Conservation (phyloP, 129 eudicot genomes). For the Chrysanthemum lavandulifolium region DNA sequence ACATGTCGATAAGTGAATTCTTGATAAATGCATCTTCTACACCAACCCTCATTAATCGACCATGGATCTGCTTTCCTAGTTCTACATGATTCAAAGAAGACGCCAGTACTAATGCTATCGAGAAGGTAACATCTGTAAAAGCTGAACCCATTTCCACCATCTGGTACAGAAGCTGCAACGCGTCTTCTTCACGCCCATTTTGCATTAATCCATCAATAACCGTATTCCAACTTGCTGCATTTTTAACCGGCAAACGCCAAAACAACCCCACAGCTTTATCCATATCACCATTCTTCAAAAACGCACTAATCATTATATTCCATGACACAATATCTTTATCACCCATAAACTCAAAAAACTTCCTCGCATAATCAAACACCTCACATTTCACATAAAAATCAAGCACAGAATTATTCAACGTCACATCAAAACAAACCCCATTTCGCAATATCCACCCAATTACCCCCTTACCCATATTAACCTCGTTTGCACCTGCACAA, state of each 20-base stretch:
- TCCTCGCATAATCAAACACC: conserved; percentile 36
- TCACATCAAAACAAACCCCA: conserved; percentile 48
- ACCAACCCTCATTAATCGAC: conserved; percentile 41
- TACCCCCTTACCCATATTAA: conserved; percentile 43
- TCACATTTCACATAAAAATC: conserved; percentile 67
- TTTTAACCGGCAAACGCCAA: conserved; percentile 47
- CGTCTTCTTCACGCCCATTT: conserved; percentile 42
- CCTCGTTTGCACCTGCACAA: conserved; percentile 49
- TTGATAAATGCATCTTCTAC: conserved; percentile 44
- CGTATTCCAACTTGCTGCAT: conserved; percentile 81
- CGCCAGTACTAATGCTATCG: conserved; percentile 56
- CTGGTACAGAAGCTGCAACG: conserved; percentile 55
- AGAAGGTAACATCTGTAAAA: conserved; percentile 50
- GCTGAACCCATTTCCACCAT: conserved; percentile 46
- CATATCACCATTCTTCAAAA: conserved; percentile 45
- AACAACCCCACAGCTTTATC: conserved; percentile 49
- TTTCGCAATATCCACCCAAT: conserved; percentile 64
- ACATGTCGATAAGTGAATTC: conserved; percentile 68
- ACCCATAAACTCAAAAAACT: conserved; percentile 46
- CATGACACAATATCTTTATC: conserved; percentile 56
- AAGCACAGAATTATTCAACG: conserved; percentile 58
- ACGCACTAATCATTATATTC: conserved; percentile 66
- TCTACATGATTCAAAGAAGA: conserved; percentile 42
- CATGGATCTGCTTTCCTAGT: conserved; percentile 68
- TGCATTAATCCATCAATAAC: conserved; percentile 59